phyloP scores from a whole-genome alignment of 2,329 filamentous ascomycete species.

The Teratosphaeria nubilosa region DNA sequence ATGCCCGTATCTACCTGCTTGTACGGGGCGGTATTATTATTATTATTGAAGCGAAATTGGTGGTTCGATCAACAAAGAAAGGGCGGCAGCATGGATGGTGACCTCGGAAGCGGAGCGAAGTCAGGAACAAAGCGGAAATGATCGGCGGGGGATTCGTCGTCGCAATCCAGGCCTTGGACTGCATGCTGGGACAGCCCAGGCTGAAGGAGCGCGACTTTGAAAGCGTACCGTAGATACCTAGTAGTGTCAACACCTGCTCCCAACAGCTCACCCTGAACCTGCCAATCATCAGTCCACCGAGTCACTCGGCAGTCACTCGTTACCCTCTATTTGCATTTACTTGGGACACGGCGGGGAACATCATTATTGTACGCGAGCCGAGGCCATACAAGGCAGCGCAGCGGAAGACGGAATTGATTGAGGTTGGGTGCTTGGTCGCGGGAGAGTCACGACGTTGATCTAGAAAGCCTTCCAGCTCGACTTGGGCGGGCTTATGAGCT shows the following conservation, averaged over 20 bases:
- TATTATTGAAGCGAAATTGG: not conserved
- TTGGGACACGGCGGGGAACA: not conserved
- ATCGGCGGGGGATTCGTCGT: not conserved
- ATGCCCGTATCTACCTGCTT: no score
- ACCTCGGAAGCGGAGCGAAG: not conserved
- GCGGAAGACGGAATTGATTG: not conserved
- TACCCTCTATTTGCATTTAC: not conserved
- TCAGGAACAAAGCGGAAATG: not conserved
- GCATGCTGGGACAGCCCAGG: not conserved
- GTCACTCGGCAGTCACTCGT: not conserved
- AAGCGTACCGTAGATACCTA: no score
- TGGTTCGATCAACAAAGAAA: not conserved
- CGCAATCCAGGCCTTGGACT: not conserved
- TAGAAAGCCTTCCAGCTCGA: not conserved
- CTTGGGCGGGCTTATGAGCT: not conserved
- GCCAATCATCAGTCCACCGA: not conserved
- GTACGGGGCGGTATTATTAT: no score
- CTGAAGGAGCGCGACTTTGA: no score
- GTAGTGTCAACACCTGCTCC: not conserved
- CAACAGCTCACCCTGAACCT: not conserved
- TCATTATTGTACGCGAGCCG: not conserved
- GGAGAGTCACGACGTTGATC: not conserved
- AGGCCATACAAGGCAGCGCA: not conserved
- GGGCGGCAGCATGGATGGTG: no score
- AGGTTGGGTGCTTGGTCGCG: not conserved